Base-by-base conservation (phyloP, 2,329 filamentous ascomycete species). In the Botrytis sinoallii region DNA sequence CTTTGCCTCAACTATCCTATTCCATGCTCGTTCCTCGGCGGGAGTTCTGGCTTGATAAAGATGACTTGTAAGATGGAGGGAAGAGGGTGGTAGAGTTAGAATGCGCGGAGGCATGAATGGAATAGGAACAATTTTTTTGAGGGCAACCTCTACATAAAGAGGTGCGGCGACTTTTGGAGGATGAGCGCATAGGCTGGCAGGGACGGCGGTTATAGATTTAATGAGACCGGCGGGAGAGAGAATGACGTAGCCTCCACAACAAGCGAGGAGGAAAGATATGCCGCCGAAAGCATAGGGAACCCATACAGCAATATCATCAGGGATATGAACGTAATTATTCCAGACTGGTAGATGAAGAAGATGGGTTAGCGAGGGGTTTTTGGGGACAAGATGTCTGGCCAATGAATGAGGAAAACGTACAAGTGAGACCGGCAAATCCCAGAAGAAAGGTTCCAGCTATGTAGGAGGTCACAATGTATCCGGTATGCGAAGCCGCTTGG, bases 401-500 rank as follows among this genome's bases (percentile, higher is more conserved):
- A 66, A 20, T 14, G 32, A 35, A 42, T 29, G 18, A 59, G 40
- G 8, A 20, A 38, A 72, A 46, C 70, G 5, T 59, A 76, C 85
- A 86, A 79, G 88, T 87, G 77, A 85, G 84, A 65, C 83, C 82
- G 2, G 86, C 84, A 78, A 86, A 89, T 55, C 81, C 77, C 73
- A 88, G 84, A 81, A 86, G 88, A 78, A 88, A 87, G 35, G 85
- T 75, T 3, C 87, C 87, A 40, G 88, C 86, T 22, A 83, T 81
- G 81, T 90, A 90, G 79, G 88, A 88, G 64, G 88, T 87, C 77
- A 88, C 79, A 75, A 91, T 86, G 81, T 90, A 91, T 82, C 86
- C 85, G 73, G 87, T 87, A 78, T 92, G 90, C 1, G 89, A 89
- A 22, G 89, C 89, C 1, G 88, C 87, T 78, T 90, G 85, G 83